These are phyloP conservation scores for Ascochyta clinopodiicola DNA, from an alignment of 2,329 filamentous ascomycete species.

Conservation along the genomic window DNA sequence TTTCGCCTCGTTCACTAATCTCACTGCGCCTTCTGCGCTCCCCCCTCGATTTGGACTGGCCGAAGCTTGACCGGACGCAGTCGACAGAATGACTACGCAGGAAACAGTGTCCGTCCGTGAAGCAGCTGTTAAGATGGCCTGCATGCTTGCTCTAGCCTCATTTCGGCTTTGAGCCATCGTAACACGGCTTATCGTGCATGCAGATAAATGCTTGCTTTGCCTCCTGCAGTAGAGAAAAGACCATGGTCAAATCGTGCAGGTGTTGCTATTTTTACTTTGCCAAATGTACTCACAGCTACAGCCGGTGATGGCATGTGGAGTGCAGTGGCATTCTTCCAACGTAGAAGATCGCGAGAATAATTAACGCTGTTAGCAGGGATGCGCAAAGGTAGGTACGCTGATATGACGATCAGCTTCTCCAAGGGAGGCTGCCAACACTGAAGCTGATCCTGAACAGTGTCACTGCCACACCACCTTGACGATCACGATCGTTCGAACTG, in stretches of 20 bases:
- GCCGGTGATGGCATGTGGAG: background rate
- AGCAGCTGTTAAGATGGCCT: background rate
- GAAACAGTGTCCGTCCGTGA: background rate
- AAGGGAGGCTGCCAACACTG: no score
- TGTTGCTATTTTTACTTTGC: background rate
- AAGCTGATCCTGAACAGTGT: no score
- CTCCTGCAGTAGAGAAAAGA: background rate
- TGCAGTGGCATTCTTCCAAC: no score
- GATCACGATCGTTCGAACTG: no score
- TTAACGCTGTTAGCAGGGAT: background rate
- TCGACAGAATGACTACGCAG: background rate
- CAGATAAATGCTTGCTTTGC: background rate
- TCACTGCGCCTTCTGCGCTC: background rate
- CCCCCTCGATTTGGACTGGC: background rate
- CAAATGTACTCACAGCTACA: background rate
- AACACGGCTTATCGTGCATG: background rate
- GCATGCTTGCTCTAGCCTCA: background rate
- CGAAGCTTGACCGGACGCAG: background rate
- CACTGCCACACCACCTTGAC: no score
- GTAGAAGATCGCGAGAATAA: no score
- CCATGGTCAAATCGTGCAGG: background rate
- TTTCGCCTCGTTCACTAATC: slow-evolving; percentile 4
- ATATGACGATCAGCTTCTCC: no score
- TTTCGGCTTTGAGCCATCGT: background rate
- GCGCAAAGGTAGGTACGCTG: background rate